A percentile compares a stretch with the other conserved stretches of the same genome.
Conservation (phyloP, 345 rosid species). For the Mallotus nudiflorus region DNA sequence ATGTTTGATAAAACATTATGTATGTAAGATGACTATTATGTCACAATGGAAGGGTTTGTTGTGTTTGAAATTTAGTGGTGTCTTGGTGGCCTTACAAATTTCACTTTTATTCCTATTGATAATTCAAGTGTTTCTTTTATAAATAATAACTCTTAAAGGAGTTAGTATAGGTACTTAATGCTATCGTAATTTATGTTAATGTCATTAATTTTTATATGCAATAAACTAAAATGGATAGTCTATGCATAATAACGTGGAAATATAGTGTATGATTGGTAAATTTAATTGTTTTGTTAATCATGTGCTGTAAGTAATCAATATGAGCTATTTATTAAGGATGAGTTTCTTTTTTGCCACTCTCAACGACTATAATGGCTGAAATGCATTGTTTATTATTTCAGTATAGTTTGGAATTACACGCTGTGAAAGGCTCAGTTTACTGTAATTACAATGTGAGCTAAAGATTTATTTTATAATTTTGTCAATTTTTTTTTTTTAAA, state of each 20-base stretch:
- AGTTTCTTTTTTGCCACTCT: background rate
- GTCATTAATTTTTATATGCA: too few species aligned
- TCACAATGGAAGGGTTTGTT: constrained; percentile 54
- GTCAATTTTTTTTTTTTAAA: constrained; percentile 6
- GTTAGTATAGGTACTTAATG: constrained; percentile 64
- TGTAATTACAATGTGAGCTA: constrained; percentile 67
- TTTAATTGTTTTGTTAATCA: too few species aligned
- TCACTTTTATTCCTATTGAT: constrained; percentile 53
- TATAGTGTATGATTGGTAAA: too few species aligned
- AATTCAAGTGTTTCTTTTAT: constrained; percentile 52
- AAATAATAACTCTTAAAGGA: constrained; percentile 70
- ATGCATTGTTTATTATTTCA: constrained; percentile 29
- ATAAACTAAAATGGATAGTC: too few species aligned
- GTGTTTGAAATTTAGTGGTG: constrained; percentile 70
- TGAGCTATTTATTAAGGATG: background rate
- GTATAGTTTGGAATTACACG: constrained; percentile 90
- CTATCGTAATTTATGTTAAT: too few species aligned
- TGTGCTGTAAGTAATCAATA: too few species aligned
- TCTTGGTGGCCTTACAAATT: constrained; percentile 57
- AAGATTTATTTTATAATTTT: background rate
- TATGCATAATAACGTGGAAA: too few species aligned
- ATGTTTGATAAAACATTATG: too few species aligned
- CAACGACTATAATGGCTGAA: too few species aligned
- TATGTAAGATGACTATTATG: too few species aligned
- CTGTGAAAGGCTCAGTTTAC: constrained; percentile 59